Percentiles rank a stretch among this genome's conserved stretches.
phyloP scores from a whole-genome alignment of 495 filamentous ascomycete species.

The Penicillium nucicola region DNA sequence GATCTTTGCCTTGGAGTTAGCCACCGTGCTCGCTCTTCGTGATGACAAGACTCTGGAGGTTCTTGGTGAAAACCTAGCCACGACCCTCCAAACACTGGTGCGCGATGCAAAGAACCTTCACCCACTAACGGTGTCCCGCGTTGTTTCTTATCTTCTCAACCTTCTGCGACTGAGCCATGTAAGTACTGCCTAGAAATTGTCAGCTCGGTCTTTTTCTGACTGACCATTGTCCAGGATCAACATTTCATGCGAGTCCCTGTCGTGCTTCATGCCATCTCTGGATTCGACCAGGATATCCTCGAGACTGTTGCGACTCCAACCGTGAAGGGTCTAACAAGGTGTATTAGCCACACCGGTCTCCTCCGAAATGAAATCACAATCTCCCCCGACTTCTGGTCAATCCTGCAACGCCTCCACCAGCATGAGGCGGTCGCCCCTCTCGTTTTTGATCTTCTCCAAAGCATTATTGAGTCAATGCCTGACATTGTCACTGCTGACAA shows the following conservation, averaged over 20 bases:
- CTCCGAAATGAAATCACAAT: constrained; percentile 90
- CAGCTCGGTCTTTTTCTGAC: constrained; percentile 4
- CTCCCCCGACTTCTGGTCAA: constrained; percentile 96
- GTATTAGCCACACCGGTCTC: constrained; percentile 69
- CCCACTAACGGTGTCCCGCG: constrained; percentile 73
- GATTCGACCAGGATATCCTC: constrained; percentile 73
- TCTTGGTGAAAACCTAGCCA: constrained; percentile 74
- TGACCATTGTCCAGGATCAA: constrained; percentile 62
- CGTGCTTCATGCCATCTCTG: constrained; percentile 85
- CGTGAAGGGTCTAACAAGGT: constrained; percentile 74
- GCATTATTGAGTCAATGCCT: constrained; percentile 60
- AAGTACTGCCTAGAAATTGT: constrained; percentile 29
- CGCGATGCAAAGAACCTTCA: constrained; percentile 77
- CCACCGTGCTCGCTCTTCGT: constrained; percentile 78
- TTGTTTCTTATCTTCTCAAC: constrained; percentile 81
- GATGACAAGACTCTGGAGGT: constrained; percentile 66
- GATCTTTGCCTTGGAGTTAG: constrained; percentile 85
- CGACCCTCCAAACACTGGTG: constrained; percentile 75
- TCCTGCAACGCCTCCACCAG: constrained; percentile 70
- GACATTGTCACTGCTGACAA: constrained; percentile 90
- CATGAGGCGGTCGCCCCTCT: constrained; percentile 65
- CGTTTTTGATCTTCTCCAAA: constrained; percentile 80
- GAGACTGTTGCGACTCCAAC: constrained; percentile 71
- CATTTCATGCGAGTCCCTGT: constrained; percentile 91
- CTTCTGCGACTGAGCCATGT: constrained; percentile 86